Evolutionary conservation across 192 early-diverging fungal genomes (phyloP).

Genomic region (Backusella tarrabulga): DNA sequence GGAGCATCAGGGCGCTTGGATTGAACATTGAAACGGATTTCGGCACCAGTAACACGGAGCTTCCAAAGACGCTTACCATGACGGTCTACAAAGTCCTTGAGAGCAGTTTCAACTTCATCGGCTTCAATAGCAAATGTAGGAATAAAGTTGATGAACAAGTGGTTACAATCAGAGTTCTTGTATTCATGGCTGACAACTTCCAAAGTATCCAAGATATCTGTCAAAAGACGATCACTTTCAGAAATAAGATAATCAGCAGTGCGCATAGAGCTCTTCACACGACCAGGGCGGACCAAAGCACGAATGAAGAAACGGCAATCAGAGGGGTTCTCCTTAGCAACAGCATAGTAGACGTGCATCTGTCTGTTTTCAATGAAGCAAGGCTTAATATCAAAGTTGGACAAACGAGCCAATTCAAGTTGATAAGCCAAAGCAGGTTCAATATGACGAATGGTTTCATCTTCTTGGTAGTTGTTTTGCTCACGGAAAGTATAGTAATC

Average conservation of each 20-base stretch:
- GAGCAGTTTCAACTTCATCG: conserved; percentile 76
- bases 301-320: conserved; percentile 98
- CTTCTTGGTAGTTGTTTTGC: conserved; percentile 78
- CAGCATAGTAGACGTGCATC: conserved; percentile 94
- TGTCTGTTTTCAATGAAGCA: conserved; percentile 92
- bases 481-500: conserved; percentile 98
- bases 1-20: conserved; percentile 54
- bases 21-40: conserved; percentile 94
- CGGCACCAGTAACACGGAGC: conserved; percentile 91
- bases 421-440: conserved; percentile 99
- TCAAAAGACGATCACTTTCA: conserved; percentile 91
- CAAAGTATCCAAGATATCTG: conserved; percentile 91
- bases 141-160: conserved; percentile 98
- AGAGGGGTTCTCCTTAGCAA: conserved; percentile 90
- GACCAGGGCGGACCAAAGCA: conserved; percentile 90
- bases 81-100: conserved; percentile 88
- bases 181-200: conserved; percentile 90
- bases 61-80: conserved; percentile 95
- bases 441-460: conserved; percentile 94
- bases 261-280: conserved; percentile 72
- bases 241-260: conserved; percentile 95
- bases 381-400: conserved; percentile 96
- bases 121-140: conserved; percentile 91
- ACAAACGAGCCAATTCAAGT: conserved; percentile 87
- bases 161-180: conserved; percentile 98